Percentiles rank a stretch among this genome's conserved stretches.
These are phyloP conservation scores for Fusarium pseudonygamai DNA, from an alignment of 2,329 filamentous ascomycete genomes.

Conservation along the genomic window DNA sequence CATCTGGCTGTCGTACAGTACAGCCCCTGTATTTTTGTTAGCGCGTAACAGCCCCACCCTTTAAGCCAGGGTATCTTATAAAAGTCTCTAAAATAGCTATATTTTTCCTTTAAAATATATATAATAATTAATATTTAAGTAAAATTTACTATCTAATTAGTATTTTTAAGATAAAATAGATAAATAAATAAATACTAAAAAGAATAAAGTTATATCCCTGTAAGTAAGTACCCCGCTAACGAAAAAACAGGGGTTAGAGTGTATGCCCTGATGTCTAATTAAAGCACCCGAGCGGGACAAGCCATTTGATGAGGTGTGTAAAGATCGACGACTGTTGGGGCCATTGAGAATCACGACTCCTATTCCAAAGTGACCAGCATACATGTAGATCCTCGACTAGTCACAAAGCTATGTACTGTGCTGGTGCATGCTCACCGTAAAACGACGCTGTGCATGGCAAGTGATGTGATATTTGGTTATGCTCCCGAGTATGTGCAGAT, in stretches of 20 bases:
- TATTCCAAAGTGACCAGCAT: not conserved
- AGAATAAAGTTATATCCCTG: too few relatives aligned
- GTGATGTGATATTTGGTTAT: not conserved
- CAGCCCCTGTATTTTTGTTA: too few relatives aligned
- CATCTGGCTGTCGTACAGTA: constrained; percentile 1
- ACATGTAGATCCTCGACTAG: not conserved
- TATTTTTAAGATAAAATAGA: too few relatives aligned
- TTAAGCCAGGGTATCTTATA: too few relatives aligned
- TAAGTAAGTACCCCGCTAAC: too few relatives aligned
- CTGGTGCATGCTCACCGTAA: not conserved
- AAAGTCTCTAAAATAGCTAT: too few relatives aligned
- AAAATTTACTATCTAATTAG: too few relatives aligned
- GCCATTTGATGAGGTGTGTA: constrained; percentile 19
- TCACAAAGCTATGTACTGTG: not conserved
- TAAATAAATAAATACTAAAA: too few relatives aligned
- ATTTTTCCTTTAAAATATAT: too few relatives aligned
- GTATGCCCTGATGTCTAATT: constrained; percentile 16
- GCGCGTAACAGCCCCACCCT: too few relatives aligned
- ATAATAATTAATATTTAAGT: too few relatives aligned
- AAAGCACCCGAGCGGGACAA: not conserved
- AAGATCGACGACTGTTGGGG: constrained; percentile 19
- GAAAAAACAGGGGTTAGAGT: too few relatives aligned
- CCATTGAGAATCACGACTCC: not conserved
- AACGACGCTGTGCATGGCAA: not conserved
- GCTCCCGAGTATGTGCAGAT: not conserved